Evolutionary conservation across 768 basidiomycete genomes (phyloP).

Genomic region (Hypholoma sublateritium): DNA sequence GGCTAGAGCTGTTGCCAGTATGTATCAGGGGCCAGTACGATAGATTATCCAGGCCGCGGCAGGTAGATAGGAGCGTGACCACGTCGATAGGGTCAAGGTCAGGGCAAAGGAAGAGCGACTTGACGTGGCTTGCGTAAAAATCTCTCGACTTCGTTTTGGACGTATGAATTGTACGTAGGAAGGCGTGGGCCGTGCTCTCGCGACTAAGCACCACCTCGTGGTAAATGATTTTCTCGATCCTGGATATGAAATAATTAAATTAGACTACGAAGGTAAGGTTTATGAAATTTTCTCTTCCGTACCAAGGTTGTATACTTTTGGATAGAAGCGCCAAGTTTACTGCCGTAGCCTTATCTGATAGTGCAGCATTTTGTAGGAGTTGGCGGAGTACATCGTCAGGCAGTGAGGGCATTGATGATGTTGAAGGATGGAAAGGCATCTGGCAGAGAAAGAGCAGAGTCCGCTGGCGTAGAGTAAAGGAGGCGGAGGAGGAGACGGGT

Average conservation of each 20-base stretch:
- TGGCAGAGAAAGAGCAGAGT: neutral
- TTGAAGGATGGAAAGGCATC: neutral
- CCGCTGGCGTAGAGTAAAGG: neutral
- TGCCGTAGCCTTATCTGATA: conserved; percentile 29
- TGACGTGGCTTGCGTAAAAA: conserved; percentile 36
- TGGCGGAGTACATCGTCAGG: conserved; percentile 38
- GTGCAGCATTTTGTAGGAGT: conserved; percentile 34
- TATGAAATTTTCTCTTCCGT: conserved; percentile 1
- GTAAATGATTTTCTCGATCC: conserved; percentile 38
- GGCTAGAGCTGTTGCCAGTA: conserved; percentile 6
- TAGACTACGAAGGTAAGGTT: neutral
- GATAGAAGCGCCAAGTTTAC: conserved; percentile 31
- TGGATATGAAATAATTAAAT: conserved; percentile 10
- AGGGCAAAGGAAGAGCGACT: conserved; percentile 35
- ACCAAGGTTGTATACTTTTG: conserved; percentile 33
- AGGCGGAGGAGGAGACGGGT: neutral
- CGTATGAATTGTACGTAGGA: conserved; percentile 37
- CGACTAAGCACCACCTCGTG: conserved; percentile 30
- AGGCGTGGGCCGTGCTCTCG: conserved; percentile 30
- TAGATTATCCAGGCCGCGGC: conserved; percentile 31
- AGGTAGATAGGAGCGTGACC: conserved; percentile 31
- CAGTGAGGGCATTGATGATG: conserved; percentile 1
- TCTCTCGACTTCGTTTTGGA: conserved; percentile 27
- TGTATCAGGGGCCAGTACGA: conserved; percentile 35
- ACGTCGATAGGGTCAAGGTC: conserved; percentile 31